Evolutionary conservation across 2,329 filamentous ascomycete genomes (phyloP), one percentile per base, ranked within the genome.

Genomic region (Aspergillus udagawae): DNA sequence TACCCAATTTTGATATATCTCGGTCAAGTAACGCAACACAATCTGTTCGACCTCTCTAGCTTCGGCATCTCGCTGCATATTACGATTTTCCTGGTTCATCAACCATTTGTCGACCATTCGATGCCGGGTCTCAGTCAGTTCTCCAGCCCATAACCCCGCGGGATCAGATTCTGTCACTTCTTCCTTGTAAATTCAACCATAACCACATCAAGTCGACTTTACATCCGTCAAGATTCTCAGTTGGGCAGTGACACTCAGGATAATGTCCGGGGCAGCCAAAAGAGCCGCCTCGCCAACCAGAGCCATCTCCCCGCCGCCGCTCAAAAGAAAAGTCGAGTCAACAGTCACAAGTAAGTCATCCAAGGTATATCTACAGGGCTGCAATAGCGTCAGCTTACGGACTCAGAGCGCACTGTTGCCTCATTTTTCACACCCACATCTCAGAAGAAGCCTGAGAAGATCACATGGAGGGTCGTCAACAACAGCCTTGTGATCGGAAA

Each of bases 401-500:
- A 14, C 14, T 9, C 38, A 77, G 75, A 71, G 53, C 70, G 68
- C 35, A 85, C 88, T 1, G 85, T 96, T 1, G 83, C 89, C 21
- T 91, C 83, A 54, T 97, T 97, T 79, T 97, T 97, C 75, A 96
- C 87, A 0, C 92, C 92, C 0, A 71, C 83, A 0, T 97, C 92
- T 0, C 85, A 96, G 72, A 97, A 95, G 71, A 86, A 88, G 32
- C 90, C 90, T 14, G 87, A 92, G 51, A 84, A 83, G 56, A 85
- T 90, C 52, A 78, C 75, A 9, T 97, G 94, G 91, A 74, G 80
- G 8, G 71, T 82, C 73, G 80, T 79, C 75, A 88, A 83, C 71
- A 87, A 79, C 70, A 88, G 88, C 3, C 79, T 97, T 23, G 81
- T 97, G 5, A 83, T 94, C 25, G 92, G 86, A n/a, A 86, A 83